Evolutionary conservation across 2,329 filamentous ascomycete species (phyloP), one percentile per base, ranked within the genome.

Genomic region (Penicillium italicum): DNA sequence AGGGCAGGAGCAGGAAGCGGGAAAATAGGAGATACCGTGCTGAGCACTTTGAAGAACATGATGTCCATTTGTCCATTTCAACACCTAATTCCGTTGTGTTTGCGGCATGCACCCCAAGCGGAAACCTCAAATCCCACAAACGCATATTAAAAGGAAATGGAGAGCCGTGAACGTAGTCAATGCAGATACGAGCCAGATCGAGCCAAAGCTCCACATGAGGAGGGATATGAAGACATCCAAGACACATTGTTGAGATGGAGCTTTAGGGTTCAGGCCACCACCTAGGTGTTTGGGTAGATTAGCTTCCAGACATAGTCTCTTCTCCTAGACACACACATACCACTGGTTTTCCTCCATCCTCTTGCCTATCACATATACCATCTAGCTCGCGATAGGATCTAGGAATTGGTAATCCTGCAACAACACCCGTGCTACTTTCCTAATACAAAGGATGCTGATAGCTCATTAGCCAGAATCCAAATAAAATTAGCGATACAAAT

Each of bases 41-140:
- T 81, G 14, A 83, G 67, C 0, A 83, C 73, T 34, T 74, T 74
- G 64, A 84, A 84, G 63, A 84, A 83, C 20, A 69, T 59, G 22
- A 77, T 77, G 0, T 80, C 75, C 44, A 83, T 71, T 56, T 77
- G 0, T 80, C 75, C 44, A 83, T 71, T 56, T 82, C 77, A 22
- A 74, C 66, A 0, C 77, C 80, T 68, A 54, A 76, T 63, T 26
- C 78, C 72, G 68, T 66, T 2, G 65, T 66, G 42, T 65, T 68
- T 24, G 65, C 66, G 11, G 66, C 62, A 55, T 79, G 82, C 0
- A 82, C 80, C 4, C 82, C 82, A 2, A 82, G 62, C 0, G 81
- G 82, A 57, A 84, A 84, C 0, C 77, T 82, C 56, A 84, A 83
- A 3, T 80, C 80, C 80, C 80, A 84, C 81, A 81, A 82, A 20